A percentile compares a stretch with the other conserved stretches of the same genome.
Evolutionary conservation across 2,329 filamentous ascomycete genomes (phyloP).

Genomic region (Fusarium lateritium): DNA sequence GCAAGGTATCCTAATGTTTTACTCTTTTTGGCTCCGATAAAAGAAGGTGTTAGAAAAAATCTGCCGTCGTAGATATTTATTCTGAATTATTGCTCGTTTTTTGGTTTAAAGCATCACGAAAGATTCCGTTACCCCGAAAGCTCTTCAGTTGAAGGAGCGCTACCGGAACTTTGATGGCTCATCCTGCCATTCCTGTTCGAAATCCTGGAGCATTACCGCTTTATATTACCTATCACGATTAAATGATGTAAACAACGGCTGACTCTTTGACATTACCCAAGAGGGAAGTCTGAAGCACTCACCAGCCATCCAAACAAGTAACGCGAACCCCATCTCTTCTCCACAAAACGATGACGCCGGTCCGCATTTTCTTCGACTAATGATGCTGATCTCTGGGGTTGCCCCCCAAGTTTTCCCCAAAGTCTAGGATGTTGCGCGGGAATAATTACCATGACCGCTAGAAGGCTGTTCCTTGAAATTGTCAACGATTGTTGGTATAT

Average conservation of each 20-base stretch:
- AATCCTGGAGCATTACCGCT: neutral
- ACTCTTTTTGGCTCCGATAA: too few relatives aligned
- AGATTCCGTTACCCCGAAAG: too few relatives aligned
- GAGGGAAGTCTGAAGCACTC: slow-evolving; percentile 1
- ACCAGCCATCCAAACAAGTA: neutral
- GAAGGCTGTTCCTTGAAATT: neutral
- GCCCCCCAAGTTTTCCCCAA: slow-evolving; percentile 4
- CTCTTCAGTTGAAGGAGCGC: neutral
- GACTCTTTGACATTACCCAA: slow-evolving; percentile 3
- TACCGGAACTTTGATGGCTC: accelerated
- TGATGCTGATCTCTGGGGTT: slow-evolving; percentile 6
- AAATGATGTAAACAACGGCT: neutral
- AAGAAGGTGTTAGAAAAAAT: too few relatives aligned
- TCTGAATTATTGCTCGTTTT: too few relatives aligned
- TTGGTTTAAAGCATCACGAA: too few relatives aligned
- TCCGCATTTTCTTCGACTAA: neutral
- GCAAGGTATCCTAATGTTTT: too few relatives aligned
- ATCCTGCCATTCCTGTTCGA: neutral
- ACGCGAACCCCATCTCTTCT: neutral
- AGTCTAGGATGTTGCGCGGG: neutral
- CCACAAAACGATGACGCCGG: slow-evolving; percentile 8
- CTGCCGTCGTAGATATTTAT: too few relatives aligned
- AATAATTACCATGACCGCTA: neutral
- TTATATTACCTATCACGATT: neutral
- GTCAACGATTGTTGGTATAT: neutral